Evolutionary conservation across 352 stramenopile genomes (phyloP), one percentile per base, ranked within the genome.

Genomic region (Aphanomyces astaci): DNA sequence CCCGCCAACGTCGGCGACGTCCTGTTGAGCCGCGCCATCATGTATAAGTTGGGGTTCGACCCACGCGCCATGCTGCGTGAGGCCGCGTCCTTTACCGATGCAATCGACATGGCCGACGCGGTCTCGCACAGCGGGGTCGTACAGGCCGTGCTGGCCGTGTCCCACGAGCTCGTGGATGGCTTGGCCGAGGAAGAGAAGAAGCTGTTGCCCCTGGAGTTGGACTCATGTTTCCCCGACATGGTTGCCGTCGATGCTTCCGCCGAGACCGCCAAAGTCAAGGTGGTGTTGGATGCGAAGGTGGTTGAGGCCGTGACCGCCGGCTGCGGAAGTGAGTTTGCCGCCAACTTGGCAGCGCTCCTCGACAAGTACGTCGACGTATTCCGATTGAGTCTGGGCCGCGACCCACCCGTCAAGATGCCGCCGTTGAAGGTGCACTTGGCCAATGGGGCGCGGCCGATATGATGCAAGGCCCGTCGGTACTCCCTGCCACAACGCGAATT

Each of bases 341-440:
- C 46, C 17, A 54, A 28, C 7, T 28, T 54, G 17, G 17, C 46
- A 5, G 43, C n/a, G 4, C 33, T 66, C 4, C 33, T 66, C 19
- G 40, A 33, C 30, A 40, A 56, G 25, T 39, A 66, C 48, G 17
- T 13, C 32, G 36, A 66, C 32, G 33, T 65, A 17, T 74, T 72
- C 46, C 52, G 70, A 11, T 25, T 57, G 9, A 32, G 30, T 22
- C 59, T 75, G 54, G 65, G 65, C 4, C 24, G 25, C 11, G 55
- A 73, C 55, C 71, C 65, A 28, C 71, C 54, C 13, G 56, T 73
- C 45, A 59, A 72, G 15, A 27, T 64, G n/a, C 40, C 49, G 31
- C 65, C 65, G 13, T 30, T 75, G 24, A 70, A 56, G 39, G 71
- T 70, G 15, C 57, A 54, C n/a, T 39, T 75, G 4, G 70, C 62